Evolutionary conservation across 2,329 filamentous ascomycete genomes (phyloP).

Genomic region (Arthrobotrys musiformis): DNA sequence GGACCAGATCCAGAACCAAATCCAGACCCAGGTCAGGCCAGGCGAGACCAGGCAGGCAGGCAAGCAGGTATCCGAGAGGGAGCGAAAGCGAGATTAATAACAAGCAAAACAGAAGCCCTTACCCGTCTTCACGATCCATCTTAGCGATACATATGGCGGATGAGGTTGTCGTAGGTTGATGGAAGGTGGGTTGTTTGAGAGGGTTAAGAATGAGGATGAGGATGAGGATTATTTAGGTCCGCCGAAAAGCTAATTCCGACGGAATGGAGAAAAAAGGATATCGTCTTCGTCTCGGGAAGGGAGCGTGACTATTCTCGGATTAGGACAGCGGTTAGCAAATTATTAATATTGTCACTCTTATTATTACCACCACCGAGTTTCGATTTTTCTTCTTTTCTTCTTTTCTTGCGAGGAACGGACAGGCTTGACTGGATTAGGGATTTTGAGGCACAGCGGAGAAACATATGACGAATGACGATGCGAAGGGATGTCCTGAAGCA

Average conservation of each 20-base stretch:
- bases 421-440: neutral
- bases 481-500: slow-evolving; percentile 1
- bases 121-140: slow-evolving; percentile 53
- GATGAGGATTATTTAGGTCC: no score
- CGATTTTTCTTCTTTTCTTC: neutral
- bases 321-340: slow-evolving; percentile 22
- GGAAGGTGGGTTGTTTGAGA: slow-evolving; percentile 1
- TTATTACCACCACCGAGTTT: neutral
- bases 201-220: no score
- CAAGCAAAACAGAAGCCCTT: slow-evolving; percentile 8
- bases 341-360: neutral
- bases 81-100: no score
- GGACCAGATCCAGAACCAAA: neutral
- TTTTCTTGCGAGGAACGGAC: no score
- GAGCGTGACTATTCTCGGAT: slow-evolving; percentile 8
- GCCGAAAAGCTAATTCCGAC: slow-evolving; percentile 55
- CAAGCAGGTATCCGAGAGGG: neutral
- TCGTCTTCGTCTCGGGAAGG: slow-evolving; percentile 8
- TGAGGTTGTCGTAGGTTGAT: neutral
- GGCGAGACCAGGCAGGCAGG: neutral
- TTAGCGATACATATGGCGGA: slow-evolving; percentile 53
- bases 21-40: neutral
- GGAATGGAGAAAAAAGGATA: slow-evolving; percentile 11
- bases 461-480: slow-evolving; percentile 28
- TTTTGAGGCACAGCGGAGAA: slow-evolving; percentile 12